Evolutionary conservation across 2,329 filamentous ascomycete species (phyloP), one percentile per base, ranked within the genome.

Genomic region (Grosmannia clavigera): DNA sequence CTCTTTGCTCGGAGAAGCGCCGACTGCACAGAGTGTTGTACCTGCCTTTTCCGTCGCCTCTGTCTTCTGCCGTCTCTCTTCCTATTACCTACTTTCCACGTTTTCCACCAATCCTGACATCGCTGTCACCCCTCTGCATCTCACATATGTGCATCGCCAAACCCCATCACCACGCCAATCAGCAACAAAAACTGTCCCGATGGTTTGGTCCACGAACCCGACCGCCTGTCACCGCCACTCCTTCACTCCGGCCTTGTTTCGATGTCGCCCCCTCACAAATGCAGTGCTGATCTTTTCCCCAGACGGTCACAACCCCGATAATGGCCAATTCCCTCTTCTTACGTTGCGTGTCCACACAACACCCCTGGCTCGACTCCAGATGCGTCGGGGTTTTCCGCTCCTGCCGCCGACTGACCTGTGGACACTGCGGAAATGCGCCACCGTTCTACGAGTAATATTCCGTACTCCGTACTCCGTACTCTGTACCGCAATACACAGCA

Each of bases 121-220:
- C 40, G 16, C 14, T 19, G 16, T 43, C 40, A 19, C 40, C 5
- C 40, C 40, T 3, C 12, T 19, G 12, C 5, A 19, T 43, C 35
- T 10, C 35, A 38, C 35, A 38, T 38, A 10, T 38, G 10, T 10
- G 33, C 12, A 3, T 40, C 12, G 12, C 38, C 33, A 35, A 9
- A 19, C 3, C 40, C 14, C 12, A 19, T 19, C 33, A 35, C 5
- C 2, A 16, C 43, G 40, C 43, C 43, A 46, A 46, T 46, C 43
- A 46, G 6, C 16, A 19, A 46, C 43, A 19, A 6, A 19, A n/a
- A 46, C 5, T 19, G 52, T 53, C 60, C 60, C 60, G 60, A 56
- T 40, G 31, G 53, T 51, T 35, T 57, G 60, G 60, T 46, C 55
- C 57, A 51, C 40, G 29, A 57, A 57, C 59, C 59, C 59, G 59